phyloP scores from a whole-genome alignment of 257 asterid genomes.

The Nicotiana paniculata region DNA sequence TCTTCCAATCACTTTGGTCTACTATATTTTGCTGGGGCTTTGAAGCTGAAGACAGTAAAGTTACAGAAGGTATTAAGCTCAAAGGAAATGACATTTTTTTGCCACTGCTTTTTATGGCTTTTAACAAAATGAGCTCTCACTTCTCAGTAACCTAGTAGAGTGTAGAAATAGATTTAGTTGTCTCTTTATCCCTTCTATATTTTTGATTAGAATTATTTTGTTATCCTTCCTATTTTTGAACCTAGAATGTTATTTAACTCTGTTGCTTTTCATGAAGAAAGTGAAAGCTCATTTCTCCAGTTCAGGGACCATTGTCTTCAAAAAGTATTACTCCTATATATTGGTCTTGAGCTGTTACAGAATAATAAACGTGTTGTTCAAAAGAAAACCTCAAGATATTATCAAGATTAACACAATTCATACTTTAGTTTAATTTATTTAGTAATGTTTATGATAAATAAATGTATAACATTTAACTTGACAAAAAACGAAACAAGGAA shows the following conservation, averaged over 20 bases:
- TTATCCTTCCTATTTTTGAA: constrained; percentile 9
- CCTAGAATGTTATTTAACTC: constrained; percentile 12
- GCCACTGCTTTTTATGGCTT: constrained; percentile 40
- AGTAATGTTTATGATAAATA: too few species aligned
- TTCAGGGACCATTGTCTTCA: neutral
- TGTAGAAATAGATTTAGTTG: neutral
- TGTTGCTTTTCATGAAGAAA: constrained; percentile 30
- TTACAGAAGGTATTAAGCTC: constrained; percentile 8
- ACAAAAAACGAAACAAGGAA: too few species aligned
- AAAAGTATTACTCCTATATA: too few species aligned
- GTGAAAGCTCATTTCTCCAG: constrained; percentile 20
- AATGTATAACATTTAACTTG: too few species aligned
- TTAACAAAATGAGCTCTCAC: constrained; percentile 26
- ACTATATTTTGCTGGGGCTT: constrained; percentile 75
- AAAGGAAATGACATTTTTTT: constrained; percentile 35
- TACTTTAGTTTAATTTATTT: too few species aligned
- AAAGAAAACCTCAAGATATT: too few species aligned
- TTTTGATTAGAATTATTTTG: neutral
- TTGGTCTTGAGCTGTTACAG: too few species aligned
- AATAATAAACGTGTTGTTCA: too few species aligned
- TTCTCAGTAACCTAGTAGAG: neutral
- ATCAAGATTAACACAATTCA: too few species aligned
- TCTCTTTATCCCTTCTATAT: neutral
- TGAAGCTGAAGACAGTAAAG: constrained; percentile 28
- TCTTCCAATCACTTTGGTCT: constrained; percentile 76